These are phyloP conservation scores for Cyclostephanos tholiformis DNA, from an alignment of 108 stramenopile species.

Conservation along the genomic window DNA sequence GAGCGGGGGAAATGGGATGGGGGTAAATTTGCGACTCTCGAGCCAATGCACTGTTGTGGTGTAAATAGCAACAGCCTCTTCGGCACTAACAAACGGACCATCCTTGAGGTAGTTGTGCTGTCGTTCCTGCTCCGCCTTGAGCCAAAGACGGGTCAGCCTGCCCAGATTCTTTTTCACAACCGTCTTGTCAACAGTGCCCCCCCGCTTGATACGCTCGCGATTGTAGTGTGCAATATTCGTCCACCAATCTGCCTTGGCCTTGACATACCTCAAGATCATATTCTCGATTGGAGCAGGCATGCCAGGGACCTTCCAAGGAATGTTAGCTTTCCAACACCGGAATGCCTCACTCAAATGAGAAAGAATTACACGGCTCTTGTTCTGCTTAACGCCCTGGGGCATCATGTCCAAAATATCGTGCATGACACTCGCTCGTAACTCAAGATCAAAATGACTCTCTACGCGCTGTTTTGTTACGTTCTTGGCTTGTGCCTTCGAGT, in stretches of 20 bases:
- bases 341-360: constrained; percentile 98
- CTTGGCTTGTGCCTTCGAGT: constrained; percentile 96
- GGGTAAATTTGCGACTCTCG: constrained; percentile 97
- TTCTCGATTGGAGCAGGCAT: constrained; percentile 99
- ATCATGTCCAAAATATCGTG: constrained; percentile 99
- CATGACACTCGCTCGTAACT: constrained; percentile 99
- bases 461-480: constrained; percentile 99
- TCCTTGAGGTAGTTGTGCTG: constrained; percentile 99
- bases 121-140: constrained; percentile 99
- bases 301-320: constrained; percentile 99
- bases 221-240: constrained; percentile 98
- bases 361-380: constrained; percentile 96
- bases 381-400: constrained; percentile 99
- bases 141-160: constrained; percentile 96
- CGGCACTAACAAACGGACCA: constrained; percentile 97
- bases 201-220: constrained; percentile 98
- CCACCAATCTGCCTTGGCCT: constrained; percentile 99
- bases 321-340: constrained; percentile 99
- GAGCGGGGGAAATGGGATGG: constrained; percentile 98
- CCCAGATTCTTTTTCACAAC: constrained; percentile 99
- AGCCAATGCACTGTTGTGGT: constrained; percentile 99
- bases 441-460: constrained; percentile 99
- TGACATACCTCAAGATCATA: constrained; percentile 99
- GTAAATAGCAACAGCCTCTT: constrained; percentile 99
- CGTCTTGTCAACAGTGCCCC: constrained; percentile 99